phyloP scores from a whole-genome alignment of 2,329 filamentous ascomycete genomes.

The Trichophyton mentagrophytes region DNA sequence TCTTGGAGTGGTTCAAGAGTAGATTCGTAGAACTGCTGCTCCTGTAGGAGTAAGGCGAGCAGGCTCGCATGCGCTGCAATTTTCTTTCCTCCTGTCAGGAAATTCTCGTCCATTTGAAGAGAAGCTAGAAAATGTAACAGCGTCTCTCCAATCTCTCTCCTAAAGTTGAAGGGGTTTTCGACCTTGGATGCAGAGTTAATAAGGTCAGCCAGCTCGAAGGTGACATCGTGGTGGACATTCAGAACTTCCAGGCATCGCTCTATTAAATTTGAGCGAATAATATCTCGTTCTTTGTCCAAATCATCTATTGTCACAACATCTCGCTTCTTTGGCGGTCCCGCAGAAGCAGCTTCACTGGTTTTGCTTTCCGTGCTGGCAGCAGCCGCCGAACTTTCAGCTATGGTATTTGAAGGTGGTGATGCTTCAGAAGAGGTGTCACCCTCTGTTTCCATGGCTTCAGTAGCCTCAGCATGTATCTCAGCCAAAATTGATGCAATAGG shows the following conservation, averaged over 20 bases:
- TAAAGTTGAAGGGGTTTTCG: conserved; percentile 44
- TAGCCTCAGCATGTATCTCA: conserved; percentile 12
- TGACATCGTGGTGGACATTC: conserved; percentile 72
- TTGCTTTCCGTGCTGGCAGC: conserved; percentile 15
- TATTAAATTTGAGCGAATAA: conserved; percentile 65
- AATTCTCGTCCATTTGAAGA: conserved; percentile 45
- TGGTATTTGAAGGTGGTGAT: conserved; percentile 25
- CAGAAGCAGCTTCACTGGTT: conserved; percentile 16
- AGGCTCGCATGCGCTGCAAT: conserved; percentile 88
- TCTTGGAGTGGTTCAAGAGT: conserved; percentile 63
- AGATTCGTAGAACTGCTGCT: conserved; percentile 64
- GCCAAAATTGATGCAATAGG: conserved; percentile 13
- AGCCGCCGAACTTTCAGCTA: conserved; percentile 13
- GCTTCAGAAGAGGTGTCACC: conserved; percentile 27
- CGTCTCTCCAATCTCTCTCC: conserved; percentile 67
- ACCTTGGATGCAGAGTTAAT: conserved; percentile 61
- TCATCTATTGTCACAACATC: conserved; percentile 54
- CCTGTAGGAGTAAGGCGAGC: conserved; percentile 73
- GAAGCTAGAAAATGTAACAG: conserved; percentile 72
- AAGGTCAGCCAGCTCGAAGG: conserved; percentile 81
- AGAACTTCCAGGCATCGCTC: conserved; percentile 85
- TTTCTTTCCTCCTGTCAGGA: conserved; percentile 48
- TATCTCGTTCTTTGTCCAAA: conserved; percentile 60
- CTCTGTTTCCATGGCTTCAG: conserved; percentile 24
- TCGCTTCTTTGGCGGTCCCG: conserved; percentile 17